Evolutionary conservation across 2,329 filamentous ascomycete species (phyloP).

Genomic region (Trichoderma semiorbis): DNA sequence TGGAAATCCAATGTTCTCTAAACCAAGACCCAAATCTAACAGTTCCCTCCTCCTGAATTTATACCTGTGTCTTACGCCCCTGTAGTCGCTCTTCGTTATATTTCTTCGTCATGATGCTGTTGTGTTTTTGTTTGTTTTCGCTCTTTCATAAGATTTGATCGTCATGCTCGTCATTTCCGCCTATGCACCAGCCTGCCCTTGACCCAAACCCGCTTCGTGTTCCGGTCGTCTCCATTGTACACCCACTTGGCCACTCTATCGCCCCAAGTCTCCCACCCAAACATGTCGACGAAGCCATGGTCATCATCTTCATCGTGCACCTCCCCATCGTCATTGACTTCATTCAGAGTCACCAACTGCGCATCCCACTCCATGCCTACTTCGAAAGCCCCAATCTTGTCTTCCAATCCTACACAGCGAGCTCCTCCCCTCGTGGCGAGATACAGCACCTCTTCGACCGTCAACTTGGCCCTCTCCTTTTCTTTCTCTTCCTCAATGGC

Average conservation of each 20-base stretch:
- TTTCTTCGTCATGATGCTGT: neutral
- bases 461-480: conserved; percentile 60
- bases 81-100: neutral
- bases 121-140: neutral
- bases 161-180: neutral
- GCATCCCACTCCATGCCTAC: conserved; percentile 89
- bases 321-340: conserved; percentile 33
- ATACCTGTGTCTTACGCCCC: neutral
- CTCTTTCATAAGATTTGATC: neutral
- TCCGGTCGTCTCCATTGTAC: conserved; percentile 88
- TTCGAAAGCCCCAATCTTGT: conserved; percentile 75
- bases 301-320: conserved; percentile 28
- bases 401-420: conserved; percentile 68
- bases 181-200: conserved; percentile 74
- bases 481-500: conserved; percentile 25
- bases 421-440: conserved; percentile 88
- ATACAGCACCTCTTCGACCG: conserved; percentile 82
- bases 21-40: neutral
- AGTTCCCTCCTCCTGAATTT: neutral
- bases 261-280: conserved; percentile 87
- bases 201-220: conserved; percentile 87
- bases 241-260: conserved; percentile 92
- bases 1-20: neutral
- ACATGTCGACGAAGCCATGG: conserved; percentile 74
- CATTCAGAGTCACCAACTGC: conserved; percentile 68